Conservation (phyloP, 768 basidiomycete species). For the Agrocybe praecox region DNA sequence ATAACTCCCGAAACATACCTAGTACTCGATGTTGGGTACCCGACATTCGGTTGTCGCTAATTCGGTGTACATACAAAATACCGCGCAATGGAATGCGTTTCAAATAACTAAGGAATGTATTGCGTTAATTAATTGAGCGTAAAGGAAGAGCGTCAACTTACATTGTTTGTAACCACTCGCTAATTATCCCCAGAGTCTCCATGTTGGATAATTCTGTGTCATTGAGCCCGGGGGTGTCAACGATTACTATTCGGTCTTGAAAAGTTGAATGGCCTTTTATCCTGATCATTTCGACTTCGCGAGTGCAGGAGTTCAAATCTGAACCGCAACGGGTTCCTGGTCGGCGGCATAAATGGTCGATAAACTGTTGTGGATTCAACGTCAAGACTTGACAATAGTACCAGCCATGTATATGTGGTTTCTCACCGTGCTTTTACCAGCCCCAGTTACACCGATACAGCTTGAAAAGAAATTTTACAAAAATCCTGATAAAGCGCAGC, state of each 20-base stretch:
- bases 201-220: slow-evolving; percentile 6
- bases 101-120: no score
- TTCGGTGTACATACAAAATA: slow-evolving; percentile 47
- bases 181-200: no score
- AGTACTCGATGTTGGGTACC: slow-evolving; percentile 43
- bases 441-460: not conserved
- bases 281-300: not conserved
- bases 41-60: slow-evolving; percentile 41
- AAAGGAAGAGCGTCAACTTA: slow-evolving; percentile 3
- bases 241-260: not conserved
- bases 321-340: not conserved
- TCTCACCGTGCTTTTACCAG: not conserved
- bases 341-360: not conserved
- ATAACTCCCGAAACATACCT: slow-evolving; percentile 46
- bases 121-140: no score
- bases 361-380: not conserved
- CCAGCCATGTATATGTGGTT: no score
- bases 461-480: not conserved
- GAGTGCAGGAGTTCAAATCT: not conserved
- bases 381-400: no score
- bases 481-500: no score
- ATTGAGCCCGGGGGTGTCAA: slow-evolving; percentile 5
- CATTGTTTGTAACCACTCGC: no score
- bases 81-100: no score
- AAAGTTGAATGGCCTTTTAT: not conserved